Conservation (phyloP, 495 filamentous ascomycete species). For the Xylaria palmicola region DNA sequence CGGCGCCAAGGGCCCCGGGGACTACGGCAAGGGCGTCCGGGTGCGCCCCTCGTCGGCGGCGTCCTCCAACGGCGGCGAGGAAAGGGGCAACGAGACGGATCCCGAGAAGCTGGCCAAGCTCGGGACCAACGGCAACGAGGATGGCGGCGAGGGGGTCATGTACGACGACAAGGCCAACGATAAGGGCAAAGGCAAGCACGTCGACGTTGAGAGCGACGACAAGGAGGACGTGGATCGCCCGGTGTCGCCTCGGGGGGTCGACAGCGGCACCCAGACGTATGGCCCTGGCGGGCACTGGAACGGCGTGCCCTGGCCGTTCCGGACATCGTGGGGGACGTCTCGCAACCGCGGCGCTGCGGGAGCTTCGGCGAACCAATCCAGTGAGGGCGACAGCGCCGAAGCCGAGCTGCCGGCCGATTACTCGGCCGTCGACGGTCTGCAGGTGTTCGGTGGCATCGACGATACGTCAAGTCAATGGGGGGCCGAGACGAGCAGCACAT, state of each 20-base stretch:
- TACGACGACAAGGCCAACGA: not conserved
- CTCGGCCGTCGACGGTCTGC: not conserved
- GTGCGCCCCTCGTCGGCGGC: slow-evolving; percentile 10
- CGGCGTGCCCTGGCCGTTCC: slow-evolving; percentile 13
- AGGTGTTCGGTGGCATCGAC: not conserved
- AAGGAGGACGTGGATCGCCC: not conserved
- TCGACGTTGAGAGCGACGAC: slow-evolving; percentile 1
- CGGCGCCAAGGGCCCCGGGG: slow-evolving; percentile 39
- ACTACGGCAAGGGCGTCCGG: slow-evolving; percentile 30
- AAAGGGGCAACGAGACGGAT: not conserved
- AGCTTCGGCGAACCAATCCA: not conserved
- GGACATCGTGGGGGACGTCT: slow-evolving; percentile 7
- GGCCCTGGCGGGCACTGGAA: not conserved
- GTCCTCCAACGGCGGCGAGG: slow-evolving; percentile 11
- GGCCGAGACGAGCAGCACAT: not conserved
- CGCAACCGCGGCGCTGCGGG: not conserved
- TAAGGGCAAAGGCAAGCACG: not conserved
- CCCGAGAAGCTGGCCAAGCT: slow-evolving; percentile 1
- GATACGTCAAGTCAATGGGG: slow-evolving; percentile 8
- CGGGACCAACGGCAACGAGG: not conserved
- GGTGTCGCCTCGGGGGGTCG: not conserved
- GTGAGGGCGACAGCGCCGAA: not conserved
- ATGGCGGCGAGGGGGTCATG: not conserved
- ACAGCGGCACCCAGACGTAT: slow-evolving; percentile 1
- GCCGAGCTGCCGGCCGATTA: not conserved